These are phyloP conservation scores for Mimosa pudica DNA, from an alignment of 306 rosid species.

Conservation along the genomic window DNA sequence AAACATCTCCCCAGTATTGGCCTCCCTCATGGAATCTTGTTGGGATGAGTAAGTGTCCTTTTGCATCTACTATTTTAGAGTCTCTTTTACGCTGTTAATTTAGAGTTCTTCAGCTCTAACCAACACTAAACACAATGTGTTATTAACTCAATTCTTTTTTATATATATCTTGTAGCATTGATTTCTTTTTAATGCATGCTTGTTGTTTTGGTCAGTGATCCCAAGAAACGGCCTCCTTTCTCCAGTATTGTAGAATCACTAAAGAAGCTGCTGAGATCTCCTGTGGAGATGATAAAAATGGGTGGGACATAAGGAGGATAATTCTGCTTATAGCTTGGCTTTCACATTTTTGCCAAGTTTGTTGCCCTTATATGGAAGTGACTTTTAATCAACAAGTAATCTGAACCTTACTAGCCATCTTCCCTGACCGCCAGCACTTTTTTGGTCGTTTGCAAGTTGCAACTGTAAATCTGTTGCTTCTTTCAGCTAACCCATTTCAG, in stretches of 20 bases:
- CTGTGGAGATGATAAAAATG: constrained; percentile 64
- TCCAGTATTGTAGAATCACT: constrained; percentile 67
- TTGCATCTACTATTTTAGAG: neutral
- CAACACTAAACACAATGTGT: too few species aligned
- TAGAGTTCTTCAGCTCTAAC: too few species aligned
- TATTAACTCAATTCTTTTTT: neutral
- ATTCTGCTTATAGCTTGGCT: constrained; percentile 18
- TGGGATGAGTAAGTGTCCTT: constrained; percentile 84
- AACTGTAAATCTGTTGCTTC: constrained; percentile 36
- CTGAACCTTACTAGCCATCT: constrained; percentile 29
- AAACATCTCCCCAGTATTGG: constrained; percentile 67
- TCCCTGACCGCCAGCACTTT: constrained; percentile 30
- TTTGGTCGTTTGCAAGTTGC: constrained; percentile 46
- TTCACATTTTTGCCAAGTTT: constrained; percentile 12
- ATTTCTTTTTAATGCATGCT: constrained; percentile 29
- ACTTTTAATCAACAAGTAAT: constrained; percentile 33
- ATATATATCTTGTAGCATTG: neutral
- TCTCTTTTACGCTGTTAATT: neutral
- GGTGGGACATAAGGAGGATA: constrained; percentile 41
- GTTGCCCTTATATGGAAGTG: constrained; percentile 32
- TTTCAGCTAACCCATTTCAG: constrained; percentile 34
- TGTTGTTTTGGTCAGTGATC: constrained; percentile 61
- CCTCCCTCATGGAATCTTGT: constrained; percentile 92
- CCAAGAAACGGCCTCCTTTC: constrained; percentile 74
- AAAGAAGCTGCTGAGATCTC: constrained; percentile 87